Base-by-base conservation (phyloP, 441 rosid genomes). In the Pelargonium fulgidum region DNA sequence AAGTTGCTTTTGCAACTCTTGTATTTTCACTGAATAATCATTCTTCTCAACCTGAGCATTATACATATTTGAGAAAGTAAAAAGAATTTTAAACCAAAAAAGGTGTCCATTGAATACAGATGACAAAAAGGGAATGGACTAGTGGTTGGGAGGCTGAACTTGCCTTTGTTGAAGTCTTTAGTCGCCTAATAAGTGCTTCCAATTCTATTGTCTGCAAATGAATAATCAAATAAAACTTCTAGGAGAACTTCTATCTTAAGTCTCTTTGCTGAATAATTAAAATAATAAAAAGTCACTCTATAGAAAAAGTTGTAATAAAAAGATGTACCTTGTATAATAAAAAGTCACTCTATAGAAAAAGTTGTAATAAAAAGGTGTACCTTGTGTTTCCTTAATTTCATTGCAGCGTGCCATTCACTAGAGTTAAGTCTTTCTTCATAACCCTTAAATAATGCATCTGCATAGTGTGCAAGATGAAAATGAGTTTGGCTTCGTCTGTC, bases 401-500 rank as follows among this genome's bases (percentile, higher is more conserved):
- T 77, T 75, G 99, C 99, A 71, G 98, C 97, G 81, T 90, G 97
- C 99, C 99, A 94, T 80, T 94, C 99, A 71, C 79, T 86, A 69
- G 99, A 92, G 72, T 82, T 82, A 76, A 94, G 86, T 79, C 99
- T 92, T 75, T 92, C 98, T 82, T 92, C 97, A 72, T 87, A 87
- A 77, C 88, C 88, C 81, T 85, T 92, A 76, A 90, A 94, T 29
- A 94, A 76, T 70, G 89, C 97, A 86, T 94, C 97, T 61, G 99
- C 90, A 78, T 92, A 94, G 81, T 92, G 99, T 58, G 98, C 98
- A 78, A 94, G 92, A 75, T 86, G 91, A 79, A 92, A 94, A 84
- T 90, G 89, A 71, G 89, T 81, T 79, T 92, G 92, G 80, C 92
- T 88, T 77, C 80, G 94, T 82, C 87, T 86, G 73, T 87, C 92